Conservation (phyloP, 2,329 filamentous ascomycete genomes). For the Pyrenophora seminiperda region DNA sequence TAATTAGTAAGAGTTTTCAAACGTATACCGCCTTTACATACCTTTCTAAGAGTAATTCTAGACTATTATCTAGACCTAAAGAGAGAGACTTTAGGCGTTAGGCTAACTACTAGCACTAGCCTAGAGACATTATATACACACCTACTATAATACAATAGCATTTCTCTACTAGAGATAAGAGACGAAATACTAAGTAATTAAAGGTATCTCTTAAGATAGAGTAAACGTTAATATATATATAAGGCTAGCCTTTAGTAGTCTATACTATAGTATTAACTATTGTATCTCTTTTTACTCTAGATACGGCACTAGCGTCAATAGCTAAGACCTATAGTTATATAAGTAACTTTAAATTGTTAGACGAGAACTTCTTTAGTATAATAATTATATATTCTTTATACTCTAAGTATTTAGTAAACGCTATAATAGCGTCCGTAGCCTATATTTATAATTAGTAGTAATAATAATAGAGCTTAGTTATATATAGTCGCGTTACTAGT, state of each 20-base stretch:
- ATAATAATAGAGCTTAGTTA: not conserved
- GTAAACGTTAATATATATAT: not conserved
- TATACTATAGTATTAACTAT: not conserved
- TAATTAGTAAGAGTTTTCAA: not conserved
- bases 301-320: not conserved
- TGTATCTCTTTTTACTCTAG: conserved; percentile 1
- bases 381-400: not conserved
- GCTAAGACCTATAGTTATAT: not conserved
- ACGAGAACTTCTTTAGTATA: not conserved
- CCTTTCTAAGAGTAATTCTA: conserved; percentile 1
- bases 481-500: not conserved
- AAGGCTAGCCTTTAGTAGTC: conserved; percentile 1
- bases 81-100: not conserved
- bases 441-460: not conserved
- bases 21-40: not conserved
- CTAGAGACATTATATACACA: not conserved
- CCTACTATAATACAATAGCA: not conserved
- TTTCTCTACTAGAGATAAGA: conserved; percentile 3
- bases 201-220: not conserved
- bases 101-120: not conserved
- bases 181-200: conserved; percentile 3
- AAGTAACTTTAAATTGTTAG: not conserved
- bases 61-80: not conserved
- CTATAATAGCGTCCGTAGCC: conserved; percentile 1
- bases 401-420: conserved; percentile 1